Evolutionary conservation across 148 eudicot species (phyloP).

Genomic region (Limonium bicolor): DNA sequence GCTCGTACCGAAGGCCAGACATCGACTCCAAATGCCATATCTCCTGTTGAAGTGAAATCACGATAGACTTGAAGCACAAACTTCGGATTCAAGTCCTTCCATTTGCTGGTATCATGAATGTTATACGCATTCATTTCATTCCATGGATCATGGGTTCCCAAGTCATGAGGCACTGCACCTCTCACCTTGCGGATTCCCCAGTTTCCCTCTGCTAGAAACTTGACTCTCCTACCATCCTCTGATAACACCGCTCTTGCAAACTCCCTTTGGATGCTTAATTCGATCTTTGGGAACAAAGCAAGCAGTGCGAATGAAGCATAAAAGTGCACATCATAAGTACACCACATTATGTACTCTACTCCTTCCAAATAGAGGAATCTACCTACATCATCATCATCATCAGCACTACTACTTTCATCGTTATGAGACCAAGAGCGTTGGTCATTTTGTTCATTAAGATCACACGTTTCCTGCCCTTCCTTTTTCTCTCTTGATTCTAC

Average conservation of each 20-base stretch:
- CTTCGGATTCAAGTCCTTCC: constrained; percentile 96
- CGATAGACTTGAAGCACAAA: constrained; percentile 97
- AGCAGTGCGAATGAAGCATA: constrained; percentile 97
- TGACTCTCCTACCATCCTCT: constrained; percentile 78
- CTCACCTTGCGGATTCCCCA: constrained; percentile 83
- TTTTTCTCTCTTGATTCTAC: constrained; percentile 3
- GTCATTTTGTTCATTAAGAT: too few relatives aligned
- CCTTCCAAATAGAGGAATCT: constrained; percentile 94
- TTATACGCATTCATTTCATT: constrained; percentile 99
- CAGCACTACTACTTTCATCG: too few relatives aligned
- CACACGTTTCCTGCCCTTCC: too few relatives aligned
- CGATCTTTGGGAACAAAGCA: constrained; percentile 88
- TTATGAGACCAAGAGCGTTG: too few relatives aligned
- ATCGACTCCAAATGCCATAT: constrained; percentile 83
- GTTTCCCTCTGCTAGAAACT: constrained; percentile 82
- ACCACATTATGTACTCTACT: constrained; percentile 98
- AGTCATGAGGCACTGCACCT: constrained; percentile 97
- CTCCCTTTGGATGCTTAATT: constrained; percentile 91
- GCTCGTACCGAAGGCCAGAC: constrained; percentile 98
- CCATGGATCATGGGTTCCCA: constrained; percentile 99
- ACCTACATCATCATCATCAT: constrained; percentile 52
- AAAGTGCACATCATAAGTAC: constrained; percentile 97
- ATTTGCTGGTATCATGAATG: constrained; percentile 94
- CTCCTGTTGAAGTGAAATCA: constrained; percentile 86
- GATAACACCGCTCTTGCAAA: constrained; percentile 87